phyloP scores from a whole-genome alignment of 352 stramenopile genomes.

The Elongisporangium prolatum region DNA sequence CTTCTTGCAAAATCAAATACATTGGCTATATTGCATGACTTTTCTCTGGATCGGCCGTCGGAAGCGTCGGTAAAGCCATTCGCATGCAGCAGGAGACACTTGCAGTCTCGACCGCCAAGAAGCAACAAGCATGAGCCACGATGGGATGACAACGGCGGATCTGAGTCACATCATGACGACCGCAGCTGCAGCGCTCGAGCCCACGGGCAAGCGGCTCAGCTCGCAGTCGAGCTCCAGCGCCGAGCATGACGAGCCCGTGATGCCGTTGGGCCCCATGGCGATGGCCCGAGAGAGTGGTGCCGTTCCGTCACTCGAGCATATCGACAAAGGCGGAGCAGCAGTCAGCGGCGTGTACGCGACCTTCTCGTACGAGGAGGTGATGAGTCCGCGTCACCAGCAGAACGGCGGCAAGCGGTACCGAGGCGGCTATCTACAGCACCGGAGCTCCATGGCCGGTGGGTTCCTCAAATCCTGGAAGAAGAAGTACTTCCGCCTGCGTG shows the following conservation, averaged over 20 bases:
- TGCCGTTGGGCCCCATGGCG: background rate
- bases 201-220: background rate
- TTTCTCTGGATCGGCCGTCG: background rate
- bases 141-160: background rate
- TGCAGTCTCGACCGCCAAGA: constrained; percentile 16
- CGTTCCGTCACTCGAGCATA: background rate
- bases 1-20: background rate
- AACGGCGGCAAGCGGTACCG: constrained; percentile 58
- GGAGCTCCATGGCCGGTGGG: constrained; percentile 44
- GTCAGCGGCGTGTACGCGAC: constrained; percentile 1
- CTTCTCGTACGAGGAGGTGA: constrained; percentile 39
- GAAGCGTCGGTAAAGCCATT: background rate
- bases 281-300: background rate
- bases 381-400: constrained; percentile 47
- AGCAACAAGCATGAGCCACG: background rate
- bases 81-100: background rate
- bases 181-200: background rate
- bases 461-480: constrained; percentile 68
- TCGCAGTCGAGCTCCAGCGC: background rate
- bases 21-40: background rate
- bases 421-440: constrained; percentile 51
- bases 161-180: background rate
- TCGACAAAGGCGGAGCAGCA: background rate
- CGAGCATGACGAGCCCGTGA: background rate
- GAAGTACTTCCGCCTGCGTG: constrained; percentile 65